These are phyloP conservation scores for Geoglossum cookeanum DNA, from an alignment of 2,329 filamentous ascomycete species.

Conservation along the genomic window DNA sequence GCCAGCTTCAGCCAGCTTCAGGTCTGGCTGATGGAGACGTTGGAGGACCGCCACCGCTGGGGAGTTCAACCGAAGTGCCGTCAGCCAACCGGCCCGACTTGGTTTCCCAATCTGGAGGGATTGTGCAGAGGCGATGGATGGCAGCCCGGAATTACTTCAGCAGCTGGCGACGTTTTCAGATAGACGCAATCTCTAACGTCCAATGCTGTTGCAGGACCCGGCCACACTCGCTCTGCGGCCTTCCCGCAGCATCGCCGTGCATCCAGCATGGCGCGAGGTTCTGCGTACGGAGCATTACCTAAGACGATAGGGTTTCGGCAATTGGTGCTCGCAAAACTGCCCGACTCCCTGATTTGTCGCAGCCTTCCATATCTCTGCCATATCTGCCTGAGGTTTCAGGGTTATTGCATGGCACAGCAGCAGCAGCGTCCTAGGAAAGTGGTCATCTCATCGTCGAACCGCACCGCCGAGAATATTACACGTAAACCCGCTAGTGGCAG, in stretches of 20 bases:
- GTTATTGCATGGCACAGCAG: neutral
- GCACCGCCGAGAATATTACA: neutral
- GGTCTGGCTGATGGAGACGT: neutral
- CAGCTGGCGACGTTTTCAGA: neutral
- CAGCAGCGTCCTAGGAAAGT: neutral
- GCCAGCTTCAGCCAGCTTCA: too few species aligned
- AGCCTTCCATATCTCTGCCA: neutral
- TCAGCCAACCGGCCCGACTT: conserved; percentile 1
- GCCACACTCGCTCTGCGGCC: neutral
- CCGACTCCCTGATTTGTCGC: neutral
- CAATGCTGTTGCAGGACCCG: neutral
- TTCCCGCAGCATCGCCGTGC: neutral
- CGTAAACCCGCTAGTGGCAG: neutral
- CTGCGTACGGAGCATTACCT: neutral
- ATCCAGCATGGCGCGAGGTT: neutral
- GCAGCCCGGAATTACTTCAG: neutral
- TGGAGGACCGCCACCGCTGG: neutral
- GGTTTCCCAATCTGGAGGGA: neutral
- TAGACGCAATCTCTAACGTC: neutral
- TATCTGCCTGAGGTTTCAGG: neutral
- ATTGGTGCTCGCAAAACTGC: neutral
- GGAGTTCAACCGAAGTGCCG: neutral
- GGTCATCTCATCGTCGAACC: neutral
- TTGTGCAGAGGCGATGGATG: neutral
- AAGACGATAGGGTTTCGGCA: neutral